These are phyloP conservation scores for Erysimum cheiranthoides DNA, from an alignment of 345 rosid species.

Conservation along the genomic window DNA sequence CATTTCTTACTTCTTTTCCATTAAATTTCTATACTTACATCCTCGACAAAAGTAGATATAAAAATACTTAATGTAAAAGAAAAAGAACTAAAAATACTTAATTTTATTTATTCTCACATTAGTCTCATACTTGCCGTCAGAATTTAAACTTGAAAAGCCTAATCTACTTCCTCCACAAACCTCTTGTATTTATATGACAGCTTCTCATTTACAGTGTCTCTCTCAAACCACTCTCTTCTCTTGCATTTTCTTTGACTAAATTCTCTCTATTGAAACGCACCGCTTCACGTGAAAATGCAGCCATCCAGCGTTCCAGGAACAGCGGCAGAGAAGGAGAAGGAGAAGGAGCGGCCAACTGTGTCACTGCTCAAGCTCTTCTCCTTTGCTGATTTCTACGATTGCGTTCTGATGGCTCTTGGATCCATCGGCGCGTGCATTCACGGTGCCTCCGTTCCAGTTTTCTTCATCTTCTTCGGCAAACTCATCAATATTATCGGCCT, in stretches of 20 bases:
- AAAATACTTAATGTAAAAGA: not conserved
- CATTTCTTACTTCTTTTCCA: not conserved
- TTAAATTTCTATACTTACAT: not conserved
- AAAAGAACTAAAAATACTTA: not conserved
- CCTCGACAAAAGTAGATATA: not conserved
- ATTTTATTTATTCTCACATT: not conserved
- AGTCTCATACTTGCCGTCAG: not conserved
- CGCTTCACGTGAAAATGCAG: constrained; percentile 42
- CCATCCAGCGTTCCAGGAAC: constrained; percentile 36
- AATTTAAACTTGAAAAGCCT: constrained; percentile 6
- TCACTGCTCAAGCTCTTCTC: constrained; percentile 69
- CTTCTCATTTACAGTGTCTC: constrained; percentile 5
- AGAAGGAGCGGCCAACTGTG: constrained; percentile 52
- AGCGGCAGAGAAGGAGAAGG: not conserved
- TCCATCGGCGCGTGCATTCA: constrained; percentile 84
- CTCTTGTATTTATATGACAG: no score
- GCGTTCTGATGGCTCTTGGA: constrained; percentile 75
- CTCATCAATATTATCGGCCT: constrained; percentile 81
- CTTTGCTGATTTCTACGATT: constrained; percentile 82
- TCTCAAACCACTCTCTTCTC: constrained; percentile 14
- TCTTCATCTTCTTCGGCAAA: constrained; percentile 94
- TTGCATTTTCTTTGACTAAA: not conserved
- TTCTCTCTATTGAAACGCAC: constrained; percentile 9
- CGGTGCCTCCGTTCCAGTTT: constrained; percentile 93
- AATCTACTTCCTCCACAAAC: not conserved